Percentiles rank a stretch among this genome's conserved stretches.
These are phyloP conservation scores for Gonapodya prolifera DNA, from an alignment of 192 early-diverging fungal genomes.

Conservation along the genomic window DNA sequence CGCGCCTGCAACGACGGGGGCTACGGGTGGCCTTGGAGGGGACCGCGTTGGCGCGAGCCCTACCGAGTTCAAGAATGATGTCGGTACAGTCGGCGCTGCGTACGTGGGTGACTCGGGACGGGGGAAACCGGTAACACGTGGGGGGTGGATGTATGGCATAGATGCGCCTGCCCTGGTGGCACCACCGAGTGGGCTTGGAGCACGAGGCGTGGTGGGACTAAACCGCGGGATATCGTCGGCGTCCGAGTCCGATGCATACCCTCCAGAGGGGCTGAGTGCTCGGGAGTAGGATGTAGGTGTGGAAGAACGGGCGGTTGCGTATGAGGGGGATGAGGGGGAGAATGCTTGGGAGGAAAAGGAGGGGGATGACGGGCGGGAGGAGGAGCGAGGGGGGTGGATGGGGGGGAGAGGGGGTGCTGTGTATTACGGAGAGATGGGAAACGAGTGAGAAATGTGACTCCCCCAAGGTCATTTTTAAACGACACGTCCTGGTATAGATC, in stretches of 20 bases:
- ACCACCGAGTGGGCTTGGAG: background rate
- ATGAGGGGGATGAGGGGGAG: background rate
- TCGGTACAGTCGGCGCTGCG: background rate
- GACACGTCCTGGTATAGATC: background rate
- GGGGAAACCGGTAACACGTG: background rate
- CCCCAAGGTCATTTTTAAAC: background rate
- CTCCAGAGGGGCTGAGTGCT: no score
- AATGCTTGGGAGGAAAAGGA: background rate
- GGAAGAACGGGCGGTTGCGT: no score
- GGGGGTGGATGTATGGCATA: no score
- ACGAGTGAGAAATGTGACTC: no score
- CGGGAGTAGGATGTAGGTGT: background rate
- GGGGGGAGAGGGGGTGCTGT: background rate
- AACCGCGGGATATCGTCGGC: no score
- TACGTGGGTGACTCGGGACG: background rate
- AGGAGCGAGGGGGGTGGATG: background rate
- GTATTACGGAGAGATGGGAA: background rate
- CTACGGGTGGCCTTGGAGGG: background rate
- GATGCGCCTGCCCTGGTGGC: no score
- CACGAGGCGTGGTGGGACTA: background rate
- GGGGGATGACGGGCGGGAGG: background rate
- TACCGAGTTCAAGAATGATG: background rate
- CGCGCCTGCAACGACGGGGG: background rate
- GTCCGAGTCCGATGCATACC: background rate
- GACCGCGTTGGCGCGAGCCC: background rate